These are phyloP conservation scores for Metschnikowia drakensbergensis DNA, from an alignment of 805 yeast species.

Conservation along the genomic window DNA sequence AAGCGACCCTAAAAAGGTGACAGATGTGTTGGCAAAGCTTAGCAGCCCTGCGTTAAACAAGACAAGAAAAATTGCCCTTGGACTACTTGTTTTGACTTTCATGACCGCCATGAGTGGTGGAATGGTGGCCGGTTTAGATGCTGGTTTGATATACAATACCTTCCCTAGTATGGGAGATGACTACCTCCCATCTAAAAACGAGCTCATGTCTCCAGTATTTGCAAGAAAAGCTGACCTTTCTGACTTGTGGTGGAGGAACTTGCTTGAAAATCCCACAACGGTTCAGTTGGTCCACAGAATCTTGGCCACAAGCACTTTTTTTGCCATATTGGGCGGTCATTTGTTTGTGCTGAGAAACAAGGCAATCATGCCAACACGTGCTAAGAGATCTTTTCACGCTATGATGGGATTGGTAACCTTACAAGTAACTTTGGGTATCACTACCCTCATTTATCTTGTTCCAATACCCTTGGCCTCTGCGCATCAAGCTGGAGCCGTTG, in stretches of 20 bases:
- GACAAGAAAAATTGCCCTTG: constrained; percentile 53
- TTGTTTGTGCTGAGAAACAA: constrained; percentile 59
- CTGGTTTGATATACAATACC: constrained; percentile 92
- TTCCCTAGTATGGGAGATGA: constrained; percentile 96
- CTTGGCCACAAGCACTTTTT: constrained; percentile 77
- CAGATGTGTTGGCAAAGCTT: constrained; percentile 52
- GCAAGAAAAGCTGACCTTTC: constrained; percentile 63
- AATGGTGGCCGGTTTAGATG: constrained; percentile 96
- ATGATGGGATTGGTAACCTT: constrained; percentile 79
- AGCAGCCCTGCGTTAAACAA: constrained; percentile 56
- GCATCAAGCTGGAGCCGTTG: constrained; percentile 96
- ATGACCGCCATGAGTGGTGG: constrained; percentile 96
- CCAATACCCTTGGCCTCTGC: constrained; percentile 92
- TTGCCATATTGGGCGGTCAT: constrained; percentile 66
- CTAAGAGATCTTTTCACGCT: constrained; percentile 55
- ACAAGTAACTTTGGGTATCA: constrained; percentile 84
- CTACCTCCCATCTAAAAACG: constrained; percentile 69
- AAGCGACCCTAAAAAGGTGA: constrained; percentile 52
- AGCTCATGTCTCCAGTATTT: constrained; percentile 70
- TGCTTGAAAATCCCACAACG: constrained; percentile 92
- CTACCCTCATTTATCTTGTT: constrained; percentile 80
- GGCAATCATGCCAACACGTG: constrained; percentile 48
- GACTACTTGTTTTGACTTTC: constrained; percentile 66
- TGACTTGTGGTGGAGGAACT: constrained; percentile 86
- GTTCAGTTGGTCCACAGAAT: constrained; percentile 90